Conservation (phyloP, 2,329 filamentous ascomycete genomes). For the Myriosclerotinia curreyana region DNA sequence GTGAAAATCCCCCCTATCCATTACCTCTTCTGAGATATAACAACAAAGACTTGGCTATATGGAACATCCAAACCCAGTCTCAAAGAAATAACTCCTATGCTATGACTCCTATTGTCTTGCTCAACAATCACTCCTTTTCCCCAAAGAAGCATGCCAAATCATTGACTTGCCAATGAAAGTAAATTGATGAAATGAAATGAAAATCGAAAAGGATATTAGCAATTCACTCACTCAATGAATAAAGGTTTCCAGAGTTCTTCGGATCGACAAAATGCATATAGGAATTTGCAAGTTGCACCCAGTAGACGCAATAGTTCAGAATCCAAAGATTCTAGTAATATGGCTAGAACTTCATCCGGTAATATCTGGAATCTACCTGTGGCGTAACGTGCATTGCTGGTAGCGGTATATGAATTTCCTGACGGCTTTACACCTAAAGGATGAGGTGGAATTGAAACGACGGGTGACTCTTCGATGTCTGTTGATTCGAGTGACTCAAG, state of each 20-base stretch:
- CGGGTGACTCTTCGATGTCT: constrained; percentile 43
- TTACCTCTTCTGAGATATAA: neutral
- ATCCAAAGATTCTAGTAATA: constrained; percentile 74
- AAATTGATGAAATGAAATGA: neutral
- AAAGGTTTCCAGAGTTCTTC: constrained; percentile 89
- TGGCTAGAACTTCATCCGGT: constrained; percentile 77
- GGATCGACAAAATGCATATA: constrained; percentile 78
- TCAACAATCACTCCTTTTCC: neutral
- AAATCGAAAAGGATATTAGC: neutral
- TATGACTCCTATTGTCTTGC: neutral
- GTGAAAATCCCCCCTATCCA: neutral
- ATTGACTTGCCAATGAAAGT: neutral
- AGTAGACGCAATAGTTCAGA: constrained; percentile 58
- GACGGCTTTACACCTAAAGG: constrained; percentile 81
- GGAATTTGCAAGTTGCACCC: constrained; percentile 75
- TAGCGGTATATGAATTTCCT: constrained; percentile 73
- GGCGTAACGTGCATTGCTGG: constrained; percentile 62
- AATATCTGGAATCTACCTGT: constrained; percentile 65
- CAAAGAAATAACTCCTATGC: neutral
- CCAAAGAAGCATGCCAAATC: neutral
- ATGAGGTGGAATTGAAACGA: constrained; percentile 67
- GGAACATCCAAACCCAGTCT: neutral
- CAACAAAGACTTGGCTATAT: neutral
- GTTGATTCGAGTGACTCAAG: constrained; percentile 32
- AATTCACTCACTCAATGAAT: constrained; percentile 74